These are phyloP conservation scores for Penicillium sp. DNA, from an alignment of 2,329 filamentous ascomycete species.

Conservation along the genomic window DNA sequence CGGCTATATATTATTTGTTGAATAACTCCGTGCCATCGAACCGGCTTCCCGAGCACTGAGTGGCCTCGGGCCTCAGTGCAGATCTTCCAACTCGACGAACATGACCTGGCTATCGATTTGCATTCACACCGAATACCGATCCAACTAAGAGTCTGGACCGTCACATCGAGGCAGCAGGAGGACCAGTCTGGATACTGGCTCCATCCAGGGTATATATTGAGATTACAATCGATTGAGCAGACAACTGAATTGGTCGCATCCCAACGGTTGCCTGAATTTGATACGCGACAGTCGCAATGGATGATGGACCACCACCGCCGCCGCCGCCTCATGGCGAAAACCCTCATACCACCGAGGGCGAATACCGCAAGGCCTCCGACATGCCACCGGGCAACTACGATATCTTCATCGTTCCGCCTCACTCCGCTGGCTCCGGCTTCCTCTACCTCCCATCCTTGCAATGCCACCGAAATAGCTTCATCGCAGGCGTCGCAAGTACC, in stretches of 20 bases:
- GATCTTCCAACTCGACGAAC: conserved; percentile 35
- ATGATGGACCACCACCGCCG: conserved; percentile 68
- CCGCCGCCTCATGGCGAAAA: conserved; percentile 85
- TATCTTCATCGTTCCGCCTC: conserved; percentile 94
- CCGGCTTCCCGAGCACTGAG: conserved; percentile 36
- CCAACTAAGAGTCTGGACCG: conserved; percentile 19
- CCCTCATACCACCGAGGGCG: conserved; percentile 68
- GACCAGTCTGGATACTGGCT: conserved; percentile 10
- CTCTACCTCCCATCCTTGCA: conserved; percentile 90
- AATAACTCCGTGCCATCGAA: conserved; percentile 8
- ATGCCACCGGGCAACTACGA: conserved; percentile 92
- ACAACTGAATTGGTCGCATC: conserved; percentile 4
- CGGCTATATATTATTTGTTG: neutral
- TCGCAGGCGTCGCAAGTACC: conserved; percentile 81
- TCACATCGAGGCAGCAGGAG: neutral
- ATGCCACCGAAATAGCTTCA: conserved; percentile 87
- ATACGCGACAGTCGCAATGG: conserved; percentile 35
- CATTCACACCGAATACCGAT: conserved; percentile 23
- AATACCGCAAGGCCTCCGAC: conserved; percentile 57
- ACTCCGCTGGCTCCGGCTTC: conserved; percentile 87
- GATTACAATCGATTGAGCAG: neutral
- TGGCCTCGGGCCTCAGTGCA: conserved; percentile 42
- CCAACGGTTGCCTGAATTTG: neutral
- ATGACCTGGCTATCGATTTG: conserved; percentile 37
- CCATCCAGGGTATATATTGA: neutral